Evolutionary conservation across 1,139 yeast genomes (phyloP).

Genomic region (Yamadazyma conglobata): DNA sequence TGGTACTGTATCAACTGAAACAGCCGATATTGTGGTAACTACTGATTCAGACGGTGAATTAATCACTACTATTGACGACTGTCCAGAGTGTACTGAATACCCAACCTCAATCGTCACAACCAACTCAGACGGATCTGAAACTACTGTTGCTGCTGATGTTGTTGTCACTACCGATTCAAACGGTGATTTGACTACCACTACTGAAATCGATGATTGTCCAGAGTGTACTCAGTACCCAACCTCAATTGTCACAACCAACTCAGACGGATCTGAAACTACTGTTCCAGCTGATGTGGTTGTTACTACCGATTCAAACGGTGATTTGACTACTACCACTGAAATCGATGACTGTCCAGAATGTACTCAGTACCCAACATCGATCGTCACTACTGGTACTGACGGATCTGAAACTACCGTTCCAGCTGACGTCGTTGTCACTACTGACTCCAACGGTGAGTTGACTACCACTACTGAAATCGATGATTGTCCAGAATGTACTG

Average conservation of each 20-base stretch:
- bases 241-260: constrained; percentile 38
- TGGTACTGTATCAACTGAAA: constrained; percentile 12
- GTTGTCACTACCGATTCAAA: constrained; percentile 19
- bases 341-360: constrained; percentile 7
- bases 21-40: constrained; percentile 10
- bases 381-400: constrained; percentile 15
- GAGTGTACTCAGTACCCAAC: constrained; percentile 14
- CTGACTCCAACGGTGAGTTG: constrained; percentile 10
- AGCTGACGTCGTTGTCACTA: constrained; percentile 7
- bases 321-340: constrained; percentile 8
- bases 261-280: constrained; percentile 9
- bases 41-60: constrained; percentile 1
- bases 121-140: constrained; percentile 13
- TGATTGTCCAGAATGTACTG: constrained; percentile 10
- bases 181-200: constrained; percentile 24
- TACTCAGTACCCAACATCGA: constrained; percentile 6
- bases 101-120: constrained; percentile 14
- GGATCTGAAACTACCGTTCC: constrained; percentile 6
- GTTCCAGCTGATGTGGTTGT: constrained; percentile 8
- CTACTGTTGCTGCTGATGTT: constrained; percentile 7
- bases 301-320: constrained; percentile 11
- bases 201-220: constrained; percentile 15
- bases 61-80: constrained; percentile 4
- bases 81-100: constrained; percentile 14
- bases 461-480: constrained; percentile 4